Evolutionary conservation across 2,329 filamentous ascomycete genomes (phyloP).

Genomic region (Neobulgaria alba): DNA sequence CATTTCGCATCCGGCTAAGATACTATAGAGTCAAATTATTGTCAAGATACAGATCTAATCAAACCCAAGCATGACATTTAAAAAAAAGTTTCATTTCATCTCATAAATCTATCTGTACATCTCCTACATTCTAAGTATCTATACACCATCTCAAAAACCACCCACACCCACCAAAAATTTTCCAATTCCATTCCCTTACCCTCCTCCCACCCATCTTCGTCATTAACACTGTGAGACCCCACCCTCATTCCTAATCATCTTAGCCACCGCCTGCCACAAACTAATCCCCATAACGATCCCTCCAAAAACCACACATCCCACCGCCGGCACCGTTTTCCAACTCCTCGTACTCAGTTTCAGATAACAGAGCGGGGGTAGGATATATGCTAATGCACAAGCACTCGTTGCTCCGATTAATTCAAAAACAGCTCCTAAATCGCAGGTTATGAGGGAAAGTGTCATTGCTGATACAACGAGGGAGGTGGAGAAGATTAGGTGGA

Average conservation of each 20-base stretch:
- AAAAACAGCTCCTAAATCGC: slow-evolving; percentile 89
- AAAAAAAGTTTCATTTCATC: too few species aligned
- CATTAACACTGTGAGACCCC: slow-evolving; percentile 18
- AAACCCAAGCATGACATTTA: too few species aligned
- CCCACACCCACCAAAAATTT: too few species aligned
- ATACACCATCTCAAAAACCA: too few species aligned
- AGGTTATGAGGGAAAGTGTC: slow-evolving; percentile 72
- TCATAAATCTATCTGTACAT: too few species aligned
- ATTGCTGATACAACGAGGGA: slow-evolving; percentile 72
- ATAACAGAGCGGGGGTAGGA: slow-evolving; percentile 89
- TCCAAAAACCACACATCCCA: slow-evolving; percentile 70
- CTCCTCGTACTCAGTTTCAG: slow-evolving; percentile 78
- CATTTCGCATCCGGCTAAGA: too few species aligned
- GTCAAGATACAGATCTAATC: too few species aligned
- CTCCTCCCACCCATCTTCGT: too few species aligned
- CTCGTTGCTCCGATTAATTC: slow-evolving; percentile 94
- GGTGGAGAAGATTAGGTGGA: slow-evolving; percentile 78
- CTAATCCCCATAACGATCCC: slow-evolving; percentile 72
- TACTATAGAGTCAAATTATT: too few species aligned
- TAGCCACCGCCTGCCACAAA: slow-evolving; percentile 61
- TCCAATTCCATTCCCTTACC: too few species aligned
- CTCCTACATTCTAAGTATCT: too few species aligned
- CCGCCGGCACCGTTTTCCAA: slow-evolving; percentile 65
- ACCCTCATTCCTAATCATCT: slow-evolving; percentile 42
- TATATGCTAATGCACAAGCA: slow-evolving; percentile 89